Conservation (phyloP, 2,329 filamentous ascomycete genomes). For the Colletotrichum sp. region DNA sequence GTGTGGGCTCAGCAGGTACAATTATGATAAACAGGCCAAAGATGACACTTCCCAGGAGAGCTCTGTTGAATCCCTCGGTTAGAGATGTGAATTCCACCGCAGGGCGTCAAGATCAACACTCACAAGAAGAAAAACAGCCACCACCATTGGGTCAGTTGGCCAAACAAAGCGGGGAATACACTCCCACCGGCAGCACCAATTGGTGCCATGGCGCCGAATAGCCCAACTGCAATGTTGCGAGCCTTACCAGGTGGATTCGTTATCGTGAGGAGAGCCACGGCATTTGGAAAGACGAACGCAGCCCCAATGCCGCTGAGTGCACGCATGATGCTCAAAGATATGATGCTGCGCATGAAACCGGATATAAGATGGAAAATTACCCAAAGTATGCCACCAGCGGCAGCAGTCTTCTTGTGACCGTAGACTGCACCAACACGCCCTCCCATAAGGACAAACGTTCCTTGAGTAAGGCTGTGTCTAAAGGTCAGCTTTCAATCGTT, state of each 20-base stretch:
- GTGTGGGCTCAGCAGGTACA: not conserved
- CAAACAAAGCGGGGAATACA: not conserved
- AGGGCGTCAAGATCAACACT: not conserved
- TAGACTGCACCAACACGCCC: not conserved
- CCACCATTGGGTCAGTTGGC: not conserved
- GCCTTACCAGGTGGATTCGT: not conserved
- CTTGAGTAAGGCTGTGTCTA: not conserved
- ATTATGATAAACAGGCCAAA: not conserved
- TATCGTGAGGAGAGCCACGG: not conserved
- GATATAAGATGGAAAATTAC: not conserved
- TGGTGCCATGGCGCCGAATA: not conserved
- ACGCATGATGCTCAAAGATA: not conserved
- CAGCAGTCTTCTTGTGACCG: not conserved
- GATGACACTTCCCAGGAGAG: not conserved
- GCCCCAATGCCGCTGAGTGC: not conserved
- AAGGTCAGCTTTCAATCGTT: too few species aligned
- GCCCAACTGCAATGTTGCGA: not conserved
- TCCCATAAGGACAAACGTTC: not conserved
- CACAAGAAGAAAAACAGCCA: not conserved
- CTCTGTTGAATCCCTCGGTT: not conserved
- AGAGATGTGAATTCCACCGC: not conserved
- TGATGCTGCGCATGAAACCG: not conserved
- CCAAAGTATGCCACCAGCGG: not conserved
- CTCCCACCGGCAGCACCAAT: not conserved
- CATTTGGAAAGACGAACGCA: not conserved